Percentiles rank a stretch among this genome's conserved stretches.
phyloP scores from a whole-genome alignment of 2,329 filamentous ascomycete species.

The Penicillium sp. region DNA sequence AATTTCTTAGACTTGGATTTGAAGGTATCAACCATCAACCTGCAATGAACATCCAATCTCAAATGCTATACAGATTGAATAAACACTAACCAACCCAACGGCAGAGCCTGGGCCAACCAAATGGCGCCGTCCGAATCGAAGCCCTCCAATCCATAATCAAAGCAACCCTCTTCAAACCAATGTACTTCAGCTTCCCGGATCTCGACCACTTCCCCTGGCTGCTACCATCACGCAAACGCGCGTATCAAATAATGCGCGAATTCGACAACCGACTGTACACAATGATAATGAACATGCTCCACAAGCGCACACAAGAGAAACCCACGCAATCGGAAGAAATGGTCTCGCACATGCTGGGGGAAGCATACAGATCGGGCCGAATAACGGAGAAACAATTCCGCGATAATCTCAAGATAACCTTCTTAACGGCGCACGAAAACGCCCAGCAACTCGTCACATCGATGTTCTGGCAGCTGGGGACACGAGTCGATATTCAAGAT shows the following conservation, averaged over 20 bases:
- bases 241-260: constrained; percentile 26
- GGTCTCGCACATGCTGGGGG: constrained; percentile 24
- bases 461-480: constrained; percentile 39
- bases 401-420: constrained; percentile 43
- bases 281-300: constrained; percentile 11
- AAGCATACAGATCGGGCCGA: constrained; percentile 22
- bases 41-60: not conserved
- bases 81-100: not conserved
- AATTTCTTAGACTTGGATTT: constrained; percentile 28
- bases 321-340: constrained; percentile 13
- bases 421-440: constrained; percentile 46
- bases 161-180: constrained; percentile 26
- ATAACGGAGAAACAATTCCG: constrained; percentile 40
- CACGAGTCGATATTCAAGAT: constrained; percentile 33
- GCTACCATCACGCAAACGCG: constrained; percentile 20
- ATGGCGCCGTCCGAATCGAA: constrained; percentile 22
- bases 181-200: constrained; percentile 29
- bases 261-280: constrained; percentile 22
- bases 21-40: constrained; percentile 13
- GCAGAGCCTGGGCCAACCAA: constrained; percentile 22
- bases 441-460: constrained; percentile 41
- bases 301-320: not conserved
- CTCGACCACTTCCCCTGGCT: constrained; percentile 24
- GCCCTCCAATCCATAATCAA: constrained; percentile 27
- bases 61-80: not conserved